Evolutionary conservation across 2,329 filamentous ascomycete genomes (phyloP), one percentile per base, ranked within the genome.

Genomic region (Talaromyces piceae): DNA sequence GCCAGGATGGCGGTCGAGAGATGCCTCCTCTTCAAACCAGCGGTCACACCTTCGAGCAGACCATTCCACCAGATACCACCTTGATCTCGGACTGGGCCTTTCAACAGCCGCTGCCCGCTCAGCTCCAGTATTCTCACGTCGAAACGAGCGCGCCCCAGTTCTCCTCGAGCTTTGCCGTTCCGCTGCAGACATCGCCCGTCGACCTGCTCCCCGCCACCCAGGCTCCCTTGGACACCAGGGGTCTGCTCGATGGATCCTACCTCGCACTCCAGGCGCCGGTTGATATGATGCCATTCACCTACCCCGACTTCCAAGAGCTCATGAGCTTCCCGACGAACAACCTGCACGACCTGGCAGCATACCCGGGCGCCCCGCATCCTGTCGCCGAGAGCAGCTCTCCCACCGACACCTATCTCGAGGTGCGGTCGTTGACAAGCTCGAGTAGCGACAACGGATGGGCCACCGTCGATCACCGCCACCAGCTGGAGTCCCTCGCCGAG

Each of bases 371-470:
- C 51, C 66, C 71, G 41, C 69, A 71, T 49, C 66, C 68, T 25
- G 64, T 75, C 28, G 62, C 73, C 28, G 72, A 74, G 54, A 68
- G 63, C 65, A 84, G 81, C 62, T 91, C 87, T 31, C 87, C 87
- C 1, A 87, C 84, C 1, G 84, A 87, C 60, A 87, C 85, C 26
- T 91, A 88, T 67, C 74, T 95, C 44, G 91, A 96, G 69, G 87
- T 95, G 28, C 74, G 91, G 46, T 96, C 91, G 5, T 75, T 95
- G 41, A 79, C 81, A 22, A 85, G 83, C 51, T 89, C 89, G n/a
- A 80, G 79, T 57, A 88, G 87, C 63, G 90, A 94, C 60, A 88
- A 91, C 60, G 88, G 88, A 52, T 97, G 91, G 91, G 83, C 82
- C 47, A 81, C 87, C 58, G 83, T 96, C 52, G 87, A 93, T 65